A percentile compares a stretch with the other conserved stretches of the same genome.
Evolutionary conservation across 108 stramenopile species (phyloP).

Genomic region (Skeletonema potamos): DNA sequence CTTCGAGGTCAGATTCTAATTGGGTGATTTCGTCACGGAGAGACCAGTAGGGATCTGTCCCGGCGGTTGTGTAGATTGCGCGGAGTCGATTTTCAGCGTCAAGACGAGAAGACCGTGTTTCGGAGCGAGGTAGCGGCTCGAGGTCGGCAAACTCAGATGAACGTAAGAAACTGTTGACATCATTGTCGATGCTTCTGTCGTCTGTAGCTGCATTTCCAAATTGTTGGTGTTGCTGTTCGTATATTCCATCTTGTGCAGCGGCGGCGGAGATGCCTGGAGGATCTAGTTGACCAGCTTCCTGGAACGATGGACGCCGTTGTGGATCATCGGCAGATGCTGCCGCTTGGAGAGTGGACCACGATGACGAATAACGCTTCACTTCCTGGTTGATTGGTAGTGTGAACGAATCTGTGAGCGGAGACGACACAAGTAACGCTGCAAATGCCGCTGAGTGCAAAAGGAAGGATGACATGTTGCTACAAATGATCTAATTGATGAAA

Average conservation of each 20-base stretch:
- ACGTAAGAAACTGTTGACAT: slow-evolving; percentile 3
- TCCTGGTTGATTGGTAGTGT: not conserved
- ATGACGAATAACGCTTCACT: not conserved
- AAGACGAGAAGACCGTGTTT: slow-evolving; percentile 11
- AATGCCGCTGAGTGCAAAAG: not conserved
- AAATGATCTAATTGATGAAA: not conserved
- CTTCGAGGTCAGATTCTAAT: slow-evolving; percentile 13
- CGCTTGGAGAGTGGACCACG: not conserved
- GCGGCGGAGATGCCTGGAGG: not conserved
- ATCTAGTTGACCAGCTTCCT: not conserved
- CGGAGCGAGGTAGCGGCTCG: slow-evolving; percentile 13
- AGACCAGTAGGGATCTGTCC: slow-evolving; percentile 37
- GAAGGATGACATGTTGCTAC: not conserved
- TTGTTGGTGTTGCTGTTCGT: not conserved
- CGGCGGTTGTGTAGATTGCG: slow-evolving; percentile 25
- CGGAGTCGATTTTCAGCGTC: slow-evolving; percentile 16
- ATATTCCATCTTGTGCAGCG: not conserved
- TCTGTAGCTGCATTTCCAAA: not conserved
- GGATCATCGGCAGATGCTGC: not conserved
- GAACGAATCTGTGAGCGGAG: not conserved
- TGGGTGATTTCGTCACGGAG: slow-evolving; percentile 33
- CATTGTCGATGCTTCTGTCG: not conserved
- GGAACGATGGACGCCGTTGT: not conserved
- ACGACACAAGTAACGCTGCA: not conserved
- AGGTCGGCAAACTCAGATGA: slow-evolving; percentile 44